Evolutionary conservation across 441 rosid genomes (phyloP), one percentile per base, ranked within the genome.

Genomic region (Aquilaria agallochum): DNA sequence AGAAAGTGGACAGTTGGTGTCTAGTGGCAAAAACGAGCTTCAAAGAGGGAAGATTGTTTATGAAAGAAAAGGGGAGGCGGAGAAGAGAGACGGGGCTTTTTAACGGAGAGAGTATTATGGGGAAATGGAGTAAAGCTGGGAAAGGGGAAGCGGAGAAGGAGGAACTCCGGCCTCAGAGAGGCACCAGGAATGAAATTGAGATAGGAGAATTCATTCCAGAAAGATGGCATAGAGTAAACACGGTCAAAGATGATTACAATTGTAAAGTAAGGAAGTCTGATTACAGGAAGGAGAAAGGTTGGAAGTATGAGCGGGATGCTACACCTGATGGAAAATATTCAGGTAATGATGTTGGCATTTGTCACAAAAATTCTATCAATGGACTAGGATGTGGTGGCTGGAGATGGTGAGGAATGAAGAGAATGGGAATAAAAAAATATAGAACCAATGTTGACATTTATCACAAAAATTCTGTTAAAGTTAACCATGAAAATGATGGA

Each of bases 231-330:
- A 20, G 20, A 20, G 20, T 20, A 20, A 20, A 20, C 20, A 20
- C 20, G 20, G 20, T 20, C 20, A 20, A 20, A 20, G 20, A 20
- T 20, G 20, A 20, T 20, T 20, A 20, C 20, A 20, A 20, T 20
- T 20, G 20, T 20, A 20, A 97, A 95, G 79, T 90, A 84, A 66
- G 96, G 96, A 88, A 86, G 76, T 79, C 77, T 68, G 98, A 86
- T 20, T 34, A 56, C 20, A 74, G 68, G 58, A 83, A 72, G 74
- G 91, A 83, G 66, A 82, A 67, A 70, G 60, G 68, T 10, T 78
- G 86, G 86, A 85, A 76, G 65, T 75, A 67, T 56, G 82, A 78
- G 66, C 73, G 51, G 68, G 88, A 82, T 64, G 87, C 74, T 36
- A 83, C 90, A 10, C 85, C 96, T 10, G 72, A 80, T 30, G 88